Percentiles rank a stretch among this genome's conserved stretches.
Evolutionary conservation across 2,329 filamentous ascomycete species (phyloP).

Genomic region (Penicillium sp.): DNA sequence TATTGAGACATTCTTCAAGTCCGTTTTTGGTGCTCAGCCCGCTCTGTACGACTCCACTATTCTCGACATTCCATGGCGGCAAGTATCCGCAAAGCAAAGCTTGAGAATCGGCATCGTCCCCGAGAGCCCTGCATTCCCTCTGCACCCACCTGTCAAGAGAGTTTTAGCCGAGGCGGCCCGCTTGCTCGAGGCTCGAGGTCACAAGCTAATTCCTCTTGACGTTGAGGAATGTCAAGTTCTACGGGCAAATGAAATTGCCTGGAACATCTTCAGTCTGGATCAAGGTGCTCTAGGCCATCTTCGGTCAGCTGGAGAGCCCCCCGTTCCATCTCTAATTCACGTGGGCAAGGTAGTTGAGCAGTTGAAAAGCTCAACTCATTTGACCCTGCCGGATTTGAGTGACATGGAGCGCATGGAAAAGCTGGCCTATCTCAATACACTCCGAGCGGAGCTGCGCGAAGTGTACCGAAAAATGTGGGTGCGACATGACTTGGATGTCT

Average conservation of each 20-base stretch:
- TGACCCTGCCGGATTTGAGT: slow-evolving; percentile 15
- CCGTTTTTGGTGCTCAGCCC: slow-evolving; percentile 19
- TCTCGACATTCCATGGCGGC: slow-evolving; percentile 27
- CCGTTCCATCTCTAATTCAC: slow-evolving; percentile 25
- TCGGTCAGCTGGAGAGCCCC: slow-evolving; percentile 31
- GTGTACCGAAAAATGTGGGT: slow-evolving; percentile 49
- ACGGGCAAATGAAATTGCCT: slow-evolving; percentile 29
- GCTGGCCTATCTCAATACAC: slow-evolving; percentile 27
- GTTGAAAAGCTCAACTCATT: slow-evolving; percentile 5
- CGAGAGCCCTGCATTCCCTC: slow-evolving; percentile 51
- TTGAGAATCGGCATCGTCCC: slow-evolving; percentile 54
- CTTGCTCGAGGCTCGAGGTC: slow-evolving; percentile 48
- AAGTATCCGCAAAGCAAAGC: slow-evolving; percentile 18
- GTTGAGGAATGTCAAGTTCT: slow-evolving; percentile 16
- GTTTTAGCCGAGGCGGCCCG: slow-evolving; percentile 46
- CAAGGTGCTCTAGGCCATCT: slow-evolving; percentile 20
- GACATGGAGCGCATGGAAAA: slow-evolving; percentile 21
- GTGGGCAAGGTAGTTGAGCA: slow-evolving; percentile 15
- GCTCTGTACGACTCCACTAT: slow-evolving; percentile 26
- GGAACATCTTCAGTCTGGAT: slow-evolving; percentile 31
- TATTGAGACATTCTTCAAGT: slow-evolving; percentile 23
- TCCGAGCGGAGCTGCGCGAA: slow-evolving; percentile 40
- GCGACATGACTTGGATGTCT: slow-evolving; percentile 53
- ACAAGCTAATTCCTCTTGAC: slow-evolving; percentile 45
- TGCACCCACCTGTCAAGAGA: slow-evolving; percentile 55